phyloP scores from a whole-genome alignment of 2,329 filamentous ascomycete species.

The Stagonosporopsis vannaccii region DNA sequence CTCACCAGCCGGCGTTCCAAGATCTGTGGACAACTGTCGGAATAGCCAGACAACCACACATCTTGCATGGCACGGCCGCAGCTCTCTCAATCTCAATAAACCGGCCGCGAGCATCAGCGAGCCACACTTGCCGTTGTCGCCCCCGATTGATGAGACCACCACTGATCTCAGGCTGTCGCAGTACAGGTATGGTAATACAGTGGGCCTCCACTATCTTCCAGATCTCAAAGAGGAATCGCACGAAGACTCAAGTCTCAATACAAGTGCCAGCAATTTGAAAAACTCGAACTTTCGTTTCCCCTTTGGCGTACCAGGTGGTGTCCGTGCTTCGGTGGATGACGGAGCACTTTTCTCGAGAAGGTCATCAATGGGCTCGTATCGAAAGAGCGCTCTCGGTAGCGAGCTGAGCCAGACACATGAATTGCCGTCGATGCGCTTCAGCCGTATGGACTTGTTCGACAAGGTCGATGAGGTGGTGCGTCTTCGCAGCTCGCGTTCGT shows the following conservation, averaged over 20 bases:
- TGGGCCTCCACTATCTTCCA: conserved; percentile 46
- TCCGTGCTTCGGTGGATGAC: conserved; percentile 35
- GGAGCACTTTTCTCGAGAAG: conserved; percentile 25
- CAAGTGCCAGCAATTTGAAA: conserved; percentile 45
- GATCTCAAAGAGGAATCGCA: conserved; percentile 59
- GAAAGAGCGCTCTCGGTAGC: conserved; percentile 29
- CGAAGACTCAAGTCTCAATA: conserved; percentile 55
- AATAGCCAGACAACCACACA: conserved; percentile 48
- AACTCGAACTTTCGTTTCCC: conserved; percentile 38
- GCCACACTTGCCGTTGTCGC: conserved; percentile 15
- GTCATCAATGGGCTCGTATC: conserved; percentile 32
- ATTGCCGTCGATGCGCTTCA: conserved; percentile 59
- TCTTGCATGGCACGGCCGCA: conserved; percentile 39
- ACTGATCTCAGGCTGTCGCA: conserved; percentile 43
- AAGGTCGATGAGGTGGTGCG: conserved; percentile 56
- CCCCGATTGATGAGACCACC: conserved; percentile 39
- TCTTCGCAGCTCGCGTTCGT: conserved; percentile 47
- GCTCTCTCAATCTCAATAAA: conserved; percentile 12
- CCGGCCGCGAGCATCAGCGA: conserved; percentile 19
- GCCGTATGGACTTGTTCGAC: conserved; percentile 55
- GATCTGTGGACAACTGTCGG: conserved; percentile 24
- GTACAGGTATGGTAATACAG: conserved; percentile 45
- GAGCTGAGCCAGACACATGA: conserved; percentile 42
- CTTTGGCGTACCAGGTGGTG: conserved; percentile 23
- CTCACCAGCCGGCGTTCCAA: conserved; percentile 21